Evolutionary conservation across 768 basidiomycete species (phyloP), one percentile per base, ranked within the genome.

Genomic region (Rhodotorula graminis): DNA sequence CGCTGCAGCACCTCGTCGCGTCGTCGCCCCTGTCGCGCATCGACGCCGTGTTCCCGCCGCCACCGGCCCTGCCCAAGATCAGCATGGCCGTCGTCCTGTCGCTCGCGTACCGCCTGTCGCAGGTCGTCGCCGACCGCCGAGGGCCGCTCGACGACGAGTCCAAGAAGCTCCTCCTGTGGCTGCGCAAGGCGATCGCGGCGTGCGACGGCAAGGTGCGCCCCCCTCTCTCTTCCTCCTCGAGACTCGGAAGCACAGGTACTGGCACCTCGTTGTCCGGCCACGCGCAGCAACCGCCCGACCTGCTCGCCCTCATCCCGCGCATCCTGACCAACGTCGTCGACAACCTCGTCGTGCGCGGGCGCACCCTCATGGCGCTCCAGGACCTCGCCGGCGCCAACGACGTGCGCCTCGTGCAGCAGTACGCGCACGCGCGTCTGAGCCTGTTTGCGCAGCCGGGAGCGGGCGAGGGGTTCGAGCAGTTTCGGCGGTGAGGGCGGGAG

Each of bases 181-280:
- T 75, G 0, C 44, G 62, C 44, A 61, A 67, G 33, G 63, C 66
- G 14, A 19, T 75, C 33, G 60, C 55, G 8, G 70, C 63, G 21
- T 68, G 66, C 44, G 69, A 75, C 23, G 70, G 50, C 55, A 70
- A 75, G 62, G 73, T 75, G 19, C 44, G 73, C 52, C 31, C 21
- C 23, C 4, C 14, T 33, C 40, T 25, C 27, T 40, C 23, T 44
- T 12, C n/a, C 46, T 56, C 6, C 10, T 10, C 42, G 14, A 46
- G n/a, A n/a, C n/a, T n/a, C n/a, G n/a, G n/a, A n/a, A n/a, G n/a
- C n/a, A n/a, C n/a, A n/a, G n/a, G 4, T 3, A 11, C 4, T 11
- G 23, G 25, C 49, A n/a, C 50, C 10, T 52, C 23, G 2, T 9
- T 25, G 3, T 23, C 23, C n/a, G 23, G 8, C 50, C 61, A 11